Evolutionary conservation across 129 eudicot species (phyloP).

Genomic region (Apium graveolens): DNA sequence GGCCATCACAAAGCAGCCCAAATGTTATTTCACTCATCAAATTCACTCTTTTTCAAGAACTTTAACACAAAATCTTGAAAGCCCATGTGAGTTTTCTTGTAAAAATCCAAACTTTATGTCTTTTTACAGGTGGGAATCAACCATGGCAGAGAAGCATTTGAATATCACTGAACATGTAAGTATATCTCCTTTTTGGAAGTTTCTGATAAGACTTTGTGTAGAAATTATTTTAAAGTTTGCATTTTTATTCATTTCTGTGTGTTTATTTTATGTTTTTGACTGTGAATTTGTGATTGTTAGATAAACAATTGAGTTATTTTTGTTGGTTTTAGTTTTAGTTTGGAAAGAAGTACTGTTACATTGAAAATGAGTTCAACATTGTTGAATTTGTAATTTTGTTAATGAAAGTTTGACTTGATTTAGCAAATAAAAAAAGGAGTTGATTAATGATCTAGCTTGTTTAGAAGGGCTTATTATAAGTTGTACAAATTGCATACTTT

Average conservation of each 20-base stretch:
- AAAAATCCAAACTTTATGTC: not conserved
- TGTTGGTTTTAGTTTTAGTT: not conserved
- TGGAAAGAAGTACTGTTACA: not conserved
- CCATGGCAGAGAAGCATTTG: not conserved
- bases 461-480: not conserved
- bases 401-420: not conserved
- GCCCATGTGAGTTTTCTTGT: not conserved
- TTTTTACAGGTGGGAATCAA: constrained; percentile 15
- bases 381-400: not conserved
- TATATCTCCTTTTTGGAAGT: not conserved
- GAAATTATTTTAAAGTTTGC: not conserved
- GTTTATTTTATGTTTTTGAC: not conserved
- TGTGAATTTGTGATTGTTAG: not conserved
- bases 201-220: not conserved
- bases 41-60: not conserved
- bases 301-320: not conserved
- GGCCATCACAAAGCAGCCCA: not conserved
- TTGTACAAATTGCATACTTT: not conserved
- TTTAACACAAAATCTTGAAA: not conserved
- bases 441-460: not conserved
- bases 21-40: not conserved
- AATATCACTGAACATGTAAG: not conserved
- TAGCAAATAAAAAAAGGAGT: not conserved
- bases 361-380: not conserved
- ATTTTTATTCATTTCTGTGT: not conserved